Evolutionary conservation across 495 filamentous ascomycete genomes (phyloP).

Genomic region (Neurospora sp.): DNA sequence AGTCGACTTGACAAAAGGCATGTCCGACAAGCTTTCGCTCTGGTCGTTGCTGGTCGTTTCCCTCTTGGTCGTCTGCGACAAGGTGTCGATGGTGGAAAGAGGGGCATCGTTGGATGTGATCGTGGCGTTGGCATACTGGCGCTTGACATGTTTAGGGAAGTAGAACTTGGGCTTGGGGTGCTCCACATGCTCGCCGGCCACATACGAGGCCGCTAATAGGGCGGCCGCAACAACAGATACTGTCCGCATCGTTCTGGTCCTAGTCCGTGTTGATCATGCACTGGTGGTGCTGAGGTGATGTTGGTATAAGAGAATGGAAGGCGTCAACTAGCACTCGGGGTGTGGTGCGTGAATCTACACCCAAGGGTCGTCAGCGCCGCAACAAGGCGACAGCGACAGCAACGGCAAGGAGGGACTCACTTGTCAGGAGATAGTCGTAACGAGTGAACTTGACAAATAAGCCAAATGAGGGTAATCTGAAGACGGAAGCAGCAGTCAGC

Average conservation of each 20-base stretch:
- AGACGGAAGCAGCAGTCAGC: constrained; percentile 16
- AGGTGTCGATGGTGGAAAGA: constrained; percentile 4
- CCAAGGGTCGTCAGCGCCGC: constrained; percentile 15
- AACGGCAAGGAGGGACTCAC: constrained; percentile 18
- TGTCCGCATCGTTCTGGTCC: constrained; percentile 35
- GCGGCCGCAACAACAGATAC: constrained; percentile 41
- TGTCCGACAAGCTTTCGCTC: constrained; percentile 12
- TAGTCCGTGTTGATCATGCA: constrained; percentile 9
- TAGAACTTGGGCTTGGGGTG: constrained; percentile 42
- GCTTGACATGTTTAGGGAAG: constrained; percentile 51
- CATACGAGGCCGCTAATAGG: constrained; percentile 40
- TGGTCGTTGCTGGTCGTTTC: constrained; percentile 20
- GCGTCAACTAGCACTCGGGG: not conserved
- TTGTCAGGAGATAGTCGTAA: constrained; percentile 45
- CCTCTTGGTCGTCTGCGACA: constrained; percentile 19
- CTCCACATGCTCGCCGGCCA: constrained; percentile 30
- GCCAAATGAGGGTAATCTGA: constrained; percentile 49
- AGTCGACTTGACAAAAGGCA: constrained; percentile 1
- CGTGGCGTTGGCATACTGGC: constrained; percentile 41
- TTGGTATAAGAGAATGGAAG: constrained; percentile 11
- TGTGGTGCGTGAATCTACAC: constrained; percentile 17
- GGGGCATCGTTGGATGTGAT: constrained; percentile 23
- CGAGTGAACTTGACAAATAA: constrained; percentile 55
- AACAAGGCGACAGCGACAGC: constrained; percentile 9
- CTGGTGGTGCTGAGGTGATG: constrained; percentile 5